phyloP scores from a whole-genome alignment of 345 rosid genomes.

The Toxicodendron radicans region DNA sequence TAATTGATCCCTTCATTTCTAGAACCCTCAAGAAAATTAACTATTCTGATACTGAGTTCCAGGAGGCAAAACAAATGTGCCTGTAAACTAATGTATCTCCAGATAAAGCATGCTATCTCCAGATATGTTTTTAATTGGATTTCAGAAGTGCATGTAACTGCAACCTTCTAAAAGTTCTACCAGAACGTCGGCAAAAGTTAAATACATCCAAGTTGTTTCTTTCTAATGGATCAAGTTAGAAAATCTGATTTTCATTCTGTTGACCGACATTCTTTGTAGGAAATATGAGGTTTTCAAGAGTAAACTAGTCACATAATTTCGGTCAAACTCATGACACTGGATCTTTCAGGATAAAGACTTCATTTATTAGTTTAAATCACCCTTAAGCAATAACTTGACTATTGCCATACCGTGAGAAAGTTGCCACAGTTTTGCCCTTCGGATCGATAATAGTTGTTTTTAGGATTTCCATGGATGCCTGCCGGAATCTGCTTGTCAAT shows the following conservation, averaged over 20 bases:
- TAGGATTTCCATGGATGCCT: conserved; percentile 52
- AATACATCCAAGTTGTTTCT: neutral
- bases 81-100: too few species aligned
- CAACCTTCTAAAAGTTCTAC: neutral
- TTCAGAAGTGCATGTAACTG: neutral
- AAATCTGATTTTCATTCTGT: neutral
- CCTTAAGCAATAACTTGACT: neutral
- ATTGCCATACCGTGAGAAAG: conserved; percentile 63
- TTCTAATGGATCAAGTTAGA: neutral
- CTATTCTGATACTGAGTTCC: neutral
- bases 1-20: neutral
- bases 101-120: neutral
- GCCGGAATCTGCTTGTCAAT: conserved; percentile 63
- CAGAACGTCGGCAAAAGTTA: neutral
- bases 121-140: neutral
- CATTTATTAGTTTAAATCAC: neutral
- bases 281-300: neutral
- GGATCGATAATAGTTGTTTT: conserved; percentile 67
- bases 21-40: neutral
- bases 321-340: neutral
- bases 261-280: neutral
- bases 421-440: conserved; percentile 84
- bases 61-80: too few species aligned
- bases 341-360: neutral
- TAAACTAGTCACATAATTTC: neutral